Conservation (phyloP, 768 basidiomycete species). For the Amanita pallidorosea region DNA sequence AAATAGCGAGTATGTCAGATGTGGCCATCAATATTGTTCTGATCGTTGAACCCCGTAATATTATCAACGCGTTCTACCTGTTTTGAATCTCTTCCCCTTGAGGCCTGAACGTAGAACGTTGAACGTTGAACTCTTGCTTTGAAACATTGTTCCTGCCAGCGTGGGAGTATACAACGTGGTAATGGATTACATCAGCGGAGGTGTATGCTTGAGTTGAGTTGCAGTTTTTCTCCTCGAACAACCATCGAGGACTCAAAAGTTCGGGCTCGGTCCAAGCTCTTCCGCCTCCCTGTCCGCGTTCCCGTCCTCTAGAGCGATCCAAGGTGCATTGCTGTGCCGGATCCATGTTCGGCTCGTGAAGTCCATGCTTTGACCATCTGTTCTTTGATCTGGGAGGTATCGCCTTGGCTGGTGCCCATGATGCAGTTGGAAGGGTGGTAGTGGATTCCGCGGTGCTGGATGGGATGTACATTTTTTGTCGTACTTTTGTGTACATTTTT, state of each 20-base stretch:
- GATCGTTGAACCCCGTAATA: too few species aligned
- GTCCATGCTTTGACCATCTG: slow-evolving; percentile 34
- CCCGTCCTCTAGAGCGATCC: slow-evolving; percentile 72
- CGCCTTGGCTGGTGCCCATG: slow-evolving; percentile 70
- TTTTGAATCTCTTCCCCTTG: too few species aligned
- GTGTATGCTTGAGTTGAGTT: slow-evolving; percentile 12
- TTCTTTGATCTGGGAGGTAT: slow-evolving; percentile 44
- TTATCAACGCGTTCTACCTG: too few species aligned
- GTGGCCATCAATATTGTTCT: too few species aligned
- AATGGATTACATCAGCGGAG: slow-evolving; percentile 12
- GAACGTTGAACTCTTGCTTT: too few species aligned
- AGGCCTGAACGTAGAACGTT: too few species aligned
- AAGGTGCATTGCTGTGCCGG: slow-evolving; percentile 24
- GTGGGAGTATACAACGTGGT: too few species aligned
- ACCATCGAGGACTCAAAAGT: slow-evolving; percentile 82
- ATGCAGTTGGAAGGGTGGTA: slow-evolving; percentile 25
- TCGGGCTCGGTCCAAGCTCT: slow-evolving; percentile 75
- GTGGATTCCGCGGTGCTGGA: slow-evolving; percentile 16
- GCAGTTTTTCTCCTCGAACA: slow-evolving; percentile 35
- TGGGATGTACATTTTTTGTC: slow-evolving; percentile 23
- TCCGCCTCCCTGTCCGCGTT: slow-evolving; percentile 91
- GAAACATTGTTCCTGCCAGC: too few species aligned
- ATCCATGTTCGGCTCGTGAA: slow-evolving; percentile 18
- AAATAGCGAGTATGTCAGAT: too few species aligned
- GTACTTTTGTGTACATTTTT: too few species aligned